These are phyloP conservation scores for Termitomyces sp. DNA, from an alignment of 768 basidiomycete species.

Conservation along the genomic window DNA sequence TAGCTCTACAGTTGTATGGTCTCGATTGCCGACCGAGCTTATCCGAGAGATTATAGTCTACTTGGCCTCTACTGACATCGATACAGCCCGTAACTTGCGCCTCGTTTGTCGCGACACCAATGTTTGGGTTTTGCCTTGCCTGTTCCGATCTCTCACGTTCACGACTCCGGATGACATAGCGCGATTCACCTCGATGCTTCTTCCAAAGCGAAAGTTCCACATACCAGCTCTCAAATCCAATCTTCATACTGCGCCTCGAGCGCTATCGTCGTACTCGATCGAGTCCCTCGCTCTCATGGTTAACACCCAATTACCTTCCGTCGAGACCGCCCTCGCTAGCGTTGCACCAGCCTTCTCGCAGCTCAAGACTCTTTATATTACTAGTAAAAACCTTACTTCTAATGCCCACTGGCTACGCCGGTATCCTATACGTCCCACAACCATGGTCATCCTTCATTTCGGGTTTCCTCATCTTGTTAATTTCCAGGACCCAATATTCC, in stretches of 20 bases:
- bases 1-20: slow-evolving; percentile 17
- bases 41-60: slow-evolving; percentile 27
- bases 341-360: slow-evolving; percentile 26
- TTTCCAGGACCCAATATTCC: slow-evolving; percentile 29
- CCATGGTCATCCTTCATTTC: slow-evolving; percentile 28
- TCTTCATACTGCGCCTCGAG: slow-evolving; percentile 22
- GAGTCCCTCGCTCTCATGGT: slow-evolving; percentile 27
- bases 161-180: slow-evolving; percentile 21
- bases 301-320: slow-evolving; percentile 25
- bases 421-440: slow-evolving; percentile 23
- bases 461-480: slow-evolving; percentile 28
- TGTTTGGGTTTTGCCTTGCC: slow-evolving; percentile 27
- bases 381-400: slow-evolving; percentile 26
- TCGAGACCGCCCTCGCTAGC: slow-evolving; percentile 26
- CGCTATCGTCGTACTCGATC: slow-evolving; percentile 27
- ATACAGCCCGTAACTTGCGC: slow-evolving; percentile 24
- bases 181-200: slow-evolving; percentile 24
- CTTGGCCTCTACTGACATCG: slow-evolving; percentile 18
- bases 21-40: slow-evolving; percentile 27
- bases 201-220: slow-evolving; percentile 22
- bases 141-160: slow-evolving; percentile 26
- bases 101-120: slow-evolving; percentile 29
- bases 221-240: slow-evolving; percentile 23
- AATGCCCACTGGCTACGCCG: slow-evolving; percentile 31
- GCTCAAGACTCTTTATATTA: slow-evolving; percentile 27